Evolutionary conservation across 2,329 filamentous ascomycete species (phyloP), one percentile per base, ranked within the genome.

Genomic region (Beauveria pseudobassiana): DNA sequence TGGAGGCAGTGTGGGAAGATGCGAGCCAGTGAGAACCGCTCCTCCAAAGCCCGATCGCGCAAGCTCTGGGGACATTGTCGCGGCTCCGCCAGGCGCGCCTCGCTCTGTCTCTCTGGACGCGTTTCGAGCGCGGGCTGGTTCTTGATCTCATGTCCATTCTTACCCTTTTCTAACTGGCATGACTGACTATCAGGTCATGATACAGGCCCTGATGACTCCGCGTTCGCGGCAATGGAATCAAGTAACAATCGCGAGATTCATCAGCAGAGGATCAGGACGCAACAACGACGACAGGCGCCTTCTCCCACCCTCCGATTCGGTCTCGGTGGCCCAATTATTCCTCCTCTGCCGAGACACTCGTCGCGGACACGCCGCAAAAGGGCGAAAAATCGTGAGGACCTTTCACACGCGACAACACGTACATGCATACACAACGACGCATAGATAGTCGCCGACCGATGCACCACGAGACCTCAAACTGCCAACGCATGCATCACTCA

Each of bases 401-500:
- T 34, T 40, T 24, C 40, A n/a, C 26, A 42, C 38, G 52, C n/a
- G 22, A 46, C 28, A 12, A 38, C 45, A 58, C 42, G 53, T 24
- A 18, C 42, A 46, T 18, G 40, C 45, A 42, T 9, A 43, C 49
- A 51, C n/a, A 28, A 30, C 40, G 55, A 45, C 55, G 26, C 43
- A 38, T 49, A 45, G 20, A 30, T 34, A 50, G 43, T 58, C 28
- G 30, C 45, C 54, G 24, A 26, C 22, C 53, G 26, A 55, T 26
- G 53, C 52, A 55, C 22, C 55, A 58, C 55, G 55, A 26, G 55
- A 49, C 55, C 30, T 58, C 14, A 30, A 38, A 38, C 30, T 58
- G 55, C 55, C 55, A 58, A 58, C 55, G 55, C 55, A 58, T 58
- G 30, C 43, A 40, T 49, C 54, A 30, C n/a, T 22, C 10, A 22